phyloP scores from a whole-genome alignment of 1,139 yeast genomes.

The Candida sp. region DNA sequence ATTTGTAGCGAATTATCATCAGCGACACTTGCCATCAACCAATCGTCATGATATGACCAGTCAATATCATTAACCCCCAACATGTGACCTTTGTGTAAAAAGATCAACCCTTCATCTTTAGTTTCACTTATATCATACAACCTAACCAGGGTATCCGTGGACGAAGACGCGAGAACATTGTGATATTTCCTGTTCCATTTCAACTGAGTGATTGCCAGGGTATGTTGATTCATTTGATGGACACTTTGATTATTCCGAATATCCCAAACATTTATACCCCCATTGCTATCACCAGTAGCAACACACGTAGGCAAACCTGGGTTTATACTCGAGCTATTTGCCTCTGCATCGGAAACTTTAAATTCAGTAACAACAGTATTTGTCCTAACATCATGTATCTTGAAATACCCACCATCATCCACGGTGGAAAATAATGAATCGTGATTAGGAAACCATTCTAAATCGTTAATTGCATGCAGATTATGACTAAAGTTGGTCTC shows the following conservation, averaged over 20 bases:
- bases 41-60: conserved; percentile 81
- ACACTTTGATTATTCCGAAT: conserved; percentile 36
- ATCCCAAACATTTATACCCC: conserved; percentile 66
- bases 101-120: conserved; percentile 42
- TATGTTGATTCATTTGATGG: conserved; percentile 40
- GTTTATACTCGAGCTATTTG: conserved; percentile 68
- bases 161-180: conserved; percentile 66
- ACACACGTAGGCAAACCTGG: conserved; percentile 47
- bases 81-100: conserved; percentile 90
- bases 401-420: conserved; percentile 52
- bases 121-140: conserved; percentile 61
- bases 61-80: conserved; percentile 80
- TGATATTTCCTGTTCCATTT: conserved; percentile 74
- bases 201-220: conserved; percentile 61
- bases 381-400: conserved; percentile 48
- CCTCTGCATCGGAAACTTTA: conserved; percentile 40
- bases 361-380: conserved; percentile 17
- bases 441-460: conserved; percentile 60
- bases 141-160: conserved; percentile 68
- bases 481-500: conserved; percentile 6
- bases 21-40: conserved; percentile 80
- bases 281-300: conserved; percentile 72
- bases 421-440: conserved; percentile 53
- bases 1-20: conserved; percentile 88
- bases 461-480: conserved; percentile 52